These are phyloP conservation scores for Syzygium malaccense DNA, from an alignment of 441 rosid genomes.

Conservation along the genomic window DNA sequence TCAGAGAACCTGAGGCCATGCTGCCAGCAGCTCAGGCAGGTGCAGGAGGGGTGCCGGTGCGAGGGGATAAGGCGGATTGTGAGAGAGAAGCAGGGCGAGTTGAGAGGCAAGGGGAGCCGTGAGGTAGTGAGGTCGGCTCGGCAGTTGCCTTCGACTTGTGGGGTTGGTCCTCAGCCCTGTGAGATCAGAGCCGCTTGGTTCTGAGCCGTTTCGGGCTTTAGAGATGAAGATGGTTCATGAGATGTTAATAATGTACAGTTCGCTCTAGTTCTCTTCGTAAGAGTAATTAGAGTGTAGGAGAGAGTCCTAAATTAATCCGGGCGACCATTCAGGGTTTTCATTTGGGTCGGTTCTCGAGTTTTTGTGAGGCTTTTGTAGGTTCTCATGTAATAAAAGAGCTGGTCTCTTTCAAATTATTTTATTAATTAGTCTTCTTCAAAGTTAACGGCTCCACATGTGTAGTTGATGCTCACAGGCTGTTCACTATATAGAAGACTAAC, in stretches of 20 bases:
- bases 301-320: background rate
- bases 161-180: background rate
- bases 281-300: background rate
- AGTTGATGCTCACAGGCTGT: conserved; percentile 39
- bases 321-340: background rate
- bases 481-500: conserved; percentile 43
- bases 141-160: background rate
- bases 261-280: background rate
- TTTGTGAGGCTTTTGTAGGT: background rate
- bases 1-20: background rate
- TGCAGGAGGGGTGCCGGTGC: background rate
- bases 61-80: background rate
- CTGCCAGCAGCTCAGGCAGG: conserved; percentile 10
- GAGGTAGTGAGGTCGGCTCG: background rate
- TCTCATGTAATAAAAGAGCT: background rate
- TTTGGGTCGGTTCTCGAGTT: background rate
- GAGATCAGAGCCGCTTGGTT: background rate
- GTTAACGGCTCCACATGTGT: conserved; percentile 5
- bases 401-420: background rate
- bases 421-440: background rate
- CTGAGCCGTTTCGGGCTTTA: background rate
- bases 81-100: background rate
- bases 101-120: background rate
- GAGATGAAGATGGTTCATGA: background rate
- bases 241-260: background rate